phyloP scores from a whole-genome alignment of 257 asterid genomes.

The Solanum peruvianum region DNA sequence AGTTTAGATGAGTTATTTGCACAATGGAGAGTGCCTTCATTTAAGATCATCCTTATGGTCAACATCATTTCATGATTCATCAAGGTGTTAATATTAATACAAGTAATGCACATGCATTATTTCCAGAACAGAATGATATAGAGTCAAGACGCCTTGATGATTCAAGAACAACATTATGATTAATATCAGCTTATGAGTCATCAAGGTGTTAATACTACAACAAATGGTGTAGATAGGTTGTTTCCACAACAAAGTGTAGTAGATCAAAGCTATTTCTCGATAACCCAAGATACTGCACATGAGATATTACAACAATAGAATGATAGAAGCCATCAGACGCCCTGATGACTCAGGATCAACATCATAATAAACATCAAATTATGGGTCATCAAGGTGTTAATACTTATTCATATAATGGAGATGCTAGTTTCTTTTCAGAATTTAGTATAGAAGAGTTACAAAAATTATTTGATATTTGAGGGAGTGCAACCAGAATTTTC shows the following conservation, averaged over 20 bases:
- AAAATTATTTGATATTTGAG: too few species aligned
- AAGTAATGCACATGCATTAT: conserved; percentile 42
- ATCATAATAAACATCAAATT: too few species aligned
- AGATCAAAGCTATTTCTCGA: too few species aligned
- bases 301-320: conserved; percentile 14
- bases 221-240: neutral
- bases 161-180: neutral
- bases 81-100: conserved; percentile 24
- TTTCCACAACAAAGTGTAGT: too few species aligned
- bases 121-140: too few species aligned
- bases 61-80: conserved; percentile 10
- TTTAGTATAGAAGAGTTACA: too few species aligned
- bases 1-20: too few species aligned
- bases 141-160: neutral
- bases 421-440: too few species aligned
- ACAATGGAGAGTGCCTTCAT: too few species aligned
- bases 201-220: conserved; percentile 19
- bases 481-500: too few species aligned
- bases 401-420: conserved; percentile 26
- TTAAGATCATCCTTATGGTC: too few species aligned
- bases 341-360: neutral
- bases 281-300: conserved; percentile 17
- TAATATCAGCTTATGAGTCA: conserved; percentile 9
- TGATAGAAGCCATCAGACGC: too few species aligned
- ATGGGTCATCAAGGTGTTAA: neutral